Conservation (phyloP, 2,329 filamentous ascomycete genomes). For the Cladosporium sp. region DNA sequence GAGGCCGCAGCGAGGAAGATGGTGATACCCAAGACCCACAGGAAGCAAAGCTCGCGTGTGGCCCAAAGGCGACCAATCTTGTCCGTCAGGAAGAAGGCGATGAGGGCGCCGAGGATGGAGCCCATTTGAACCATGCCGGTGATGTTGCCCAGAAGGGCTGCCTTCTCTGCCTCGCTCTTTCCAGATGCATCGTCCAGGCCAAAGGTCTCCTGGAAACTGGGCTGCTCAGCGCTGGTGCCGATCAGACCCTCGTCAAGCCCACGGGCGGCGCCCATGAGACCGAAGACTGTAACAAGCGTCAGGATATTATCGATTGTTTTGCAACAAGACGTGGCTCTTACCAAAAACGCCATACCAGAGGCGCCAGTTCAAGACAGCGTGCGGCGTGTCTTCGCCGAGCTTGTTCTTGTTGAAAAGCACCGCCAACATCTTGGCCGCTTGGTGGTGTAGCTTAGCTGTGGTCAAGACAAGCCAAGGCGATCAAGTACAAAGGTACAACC, state of each 20-base stretch:
- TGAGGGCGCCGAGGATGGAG: conserved; percentile 63
- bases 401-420: conserved; percentile 33
- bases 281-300: conserved; percentile 21
- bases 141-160: conserved; percentile 58
- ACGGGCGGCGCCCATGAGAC: conserved; percentile 65
- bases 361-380: conserved; percentile 68
- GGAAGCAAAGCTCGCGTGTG: conserved; percentile 22
- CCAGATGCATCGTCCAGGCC: conserved; percentile 48
- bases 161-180: conserved; percentile 50
- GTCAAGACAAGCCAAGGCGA: conserved; percentile 2
- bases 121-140: conserved; percentile 78
- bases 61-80: conserved; percentile 28
- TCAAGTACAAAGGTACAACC: conserved; percentile 4
- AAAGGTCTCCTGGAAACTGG: conserved; percentile 56
- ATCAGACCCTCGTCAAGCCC: conserved; percentile 79
- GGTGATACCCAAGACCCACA: conserved; percentile 25
- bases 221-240: conserved; percentile 48
- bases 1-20: conserved; percentile 43
- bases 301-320: too few relatives aligned
- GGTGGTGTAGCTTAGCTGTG: conserved; percentile 8
- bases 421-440: conserved; percentile 17
- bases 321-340: conserved; percentile 13
- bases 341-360: conserved; percentile 67
- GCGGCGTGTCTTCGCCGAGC: conserved; percentile 56
- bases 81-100: conserved; percentile 38